Evolutionary conservation across 495 filamentous ascomycete genomes (phyloP).

Genomic region (Pseudomonodictys pantanalensis): DNA sequence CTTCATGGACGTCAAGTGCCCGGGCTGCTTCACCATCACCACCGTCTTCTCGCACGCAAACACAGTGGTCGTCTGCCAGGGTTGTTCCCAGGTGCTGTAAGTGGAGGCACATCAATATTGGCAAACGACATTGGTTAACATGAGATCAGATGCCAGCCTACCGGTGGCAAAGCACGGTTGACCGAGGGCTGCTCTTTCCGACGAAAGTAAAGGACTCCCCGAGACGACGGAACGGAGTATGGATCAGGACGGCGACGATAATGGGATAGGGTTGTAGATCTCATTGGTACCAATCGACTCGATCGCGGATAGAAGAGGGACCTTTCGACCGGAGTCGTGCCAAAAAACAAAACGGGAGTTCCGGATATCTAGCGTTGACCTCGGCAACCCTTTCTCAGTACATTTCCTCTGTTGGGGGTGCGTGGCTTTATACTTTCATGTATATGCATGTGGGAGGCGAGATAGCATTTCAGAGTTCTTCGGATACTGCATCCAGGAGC

Average conservation of each 20-base stretch:
- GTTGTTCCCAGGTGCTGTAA: conserved; percentile 70
- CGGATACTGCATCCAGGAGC: conserved; percentile 26
- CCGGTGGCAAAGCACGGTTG: conserved; percentile 93
- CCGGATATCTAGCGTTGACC: conserved; percentile 78
- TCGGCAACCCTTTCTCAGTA: conserved; percentile 27
- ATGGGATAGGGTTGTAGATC: conserved; percentile 32
- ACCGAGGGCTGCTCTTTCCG: conserved; percentile 99
- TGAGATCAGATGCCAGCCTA: conserved; percentile 96
- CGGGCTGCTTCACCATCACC: conserved; percentile 99
- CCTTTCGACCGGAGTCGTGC: conserved; percentile 39
- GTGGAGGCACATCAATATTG: neutral
- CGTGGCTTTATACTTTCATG: conserved; percentile 23
- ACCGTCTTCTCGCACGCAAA: conserved; percentile 99
- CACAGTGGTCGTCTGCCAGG: conserved; percentile 98
- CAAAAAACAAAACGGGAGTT: conserved; percentile 58
- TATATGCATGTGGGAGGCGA: conserved; percentile 38
- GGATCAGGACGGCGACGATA: conserved; percentile 27
- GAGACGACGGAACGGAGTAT: conserved; percentile 6
- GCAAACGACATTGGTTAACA: conserved; percentile 64
- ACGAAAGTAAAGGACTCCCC: conserved; percentile 75
- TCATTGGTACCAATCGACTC: conserved; percentile 32
- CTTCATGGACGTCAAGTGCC: conserved; percentile 99
- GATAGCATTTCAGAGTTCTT: conserved; percentile 37
- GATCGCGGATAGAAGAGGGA: conserved; percentile 48
- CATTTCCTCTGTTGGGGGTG: conserved; percentile 26